Evolutionary conservation across 2,329 filamentous ascomycete genomes (phyloP), one percentile per base, ranked within the genome.

Genomic region (Aspergillus ochraceus): DNA sequence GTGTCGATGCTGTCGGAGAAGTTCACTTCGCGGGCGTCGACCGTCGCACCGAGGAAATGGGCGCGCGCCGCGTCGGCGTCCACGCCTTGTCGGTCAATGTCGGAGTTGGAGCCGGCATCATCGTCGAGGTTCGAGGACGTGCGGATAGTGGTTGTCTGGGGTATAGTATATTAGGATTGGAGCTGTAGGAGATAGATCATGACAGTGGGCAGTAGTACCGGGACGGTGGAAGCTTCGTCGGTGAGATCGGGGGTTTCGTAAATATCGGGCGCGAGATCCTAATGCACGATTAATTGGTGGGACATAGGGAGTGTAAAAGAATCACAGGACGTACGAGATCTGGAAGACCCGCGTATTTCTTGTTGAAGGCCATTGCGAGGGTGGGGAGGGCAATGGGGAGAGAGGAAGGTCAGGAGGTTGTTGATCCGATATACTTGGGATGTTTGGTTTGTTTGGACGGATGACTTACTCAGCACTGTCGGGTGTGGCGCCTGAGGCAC

Each of bases 191-290:
- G 52, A 36, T 24, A 12, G 22, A 19, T 29, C 26, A 29, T 29
- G 4, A 29, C 26, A 29, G 39, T 36, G 22, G 39, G 29, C 11
- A 30, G 42, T 26, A 85, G 76, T 80, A 94, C 91, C 58, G 88
- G 90, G 59, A 92, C 80, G 52, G 92, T 97, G 22, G 92, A 96
- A 64, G 87, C 90, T 76, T 96, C 93, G 72, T 97, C 92, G 58
- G 90, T 94, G 66, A 97, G 81, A 58, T 96, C 93, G 66, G 94
- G 93, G 17, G 95, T 98, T 78, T 98, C 94, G 81, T 97, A 98
- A 70, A 97, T 91, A 72, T 98, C 95, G 66, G 93, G 93, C 29
- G 93, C 92, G 57, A 89, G 90, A 78, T 97, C 93, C 90, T 96
- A 66, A 30, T n/a, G 10, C 36, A n/a, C 42, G 3, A 22, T 55